Percentiles rank a stretch among this genome's conserved stretches.
These are phyloP conservation scores for Neohortaea acidophila DNA, from an alignment of 495 filamentous ascomycete genomes.

Conservation along the genomic window DNA sequence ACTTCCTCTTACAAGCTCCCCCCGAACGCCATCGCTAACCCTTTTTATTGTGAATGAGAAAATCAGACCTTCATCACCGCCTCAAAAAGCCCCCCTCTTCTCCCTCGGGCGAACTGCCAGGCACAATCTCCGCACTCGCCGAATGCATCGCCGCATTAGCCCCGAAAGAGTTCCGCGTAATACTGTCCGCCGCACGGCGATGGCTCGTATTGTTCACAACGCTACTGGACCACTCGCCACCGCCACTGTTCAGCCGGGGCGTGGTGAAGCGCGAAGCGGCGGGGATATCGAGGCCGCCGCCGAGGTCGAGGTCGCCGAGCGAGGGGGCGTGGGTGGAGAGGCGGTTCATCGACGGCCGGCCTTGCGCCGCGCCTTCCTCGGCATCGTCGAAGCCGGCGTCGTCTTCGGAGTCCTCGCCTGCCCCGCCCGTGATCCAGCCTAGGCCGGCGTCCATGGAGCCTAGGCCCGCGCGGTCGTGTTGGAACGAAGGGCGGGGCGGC, in stretches of 20 bases:
- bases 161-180: conserved; percentile 11
- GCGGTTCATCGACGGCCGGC: not conserved
- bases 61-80: too few species aligned
- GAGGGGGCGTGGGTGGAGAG: not conserved
- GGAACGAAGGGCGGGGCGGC: not conserved
- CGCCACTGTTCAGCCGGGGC: not conserved
- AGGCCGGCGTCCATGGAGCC: not conserved
- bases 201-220: conserved; percentile 5
- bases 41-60: too few species aligned
- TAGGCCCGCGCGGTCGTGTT: not conserved
- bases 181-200: conserved; percentile 14
- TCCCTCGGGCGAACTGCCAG: not conserved
- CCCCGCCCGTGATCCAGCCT: not conserved
- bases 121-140: conserved; percentile 13
- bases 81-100: too few species aligned
- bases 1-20: too few species aligned
- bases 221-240: conserved; percentile 5
- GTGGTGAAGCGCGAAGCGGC: too few species aligned
- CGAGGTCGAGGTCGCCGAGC: conserved; percentile 1
- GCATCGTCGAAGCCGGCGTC: not conserved
- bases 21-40: too few species aligned
- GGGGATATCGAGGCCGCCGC: conserved; percentile 2
- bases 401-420: too few species aligned
- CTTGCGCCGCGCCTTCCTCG: not conserved
- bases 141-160: conserved; percentile 9